phyloP scores from a whole-genome alignment of 768 basidiomycete genomes.

The Galerina marginata region DNA sequence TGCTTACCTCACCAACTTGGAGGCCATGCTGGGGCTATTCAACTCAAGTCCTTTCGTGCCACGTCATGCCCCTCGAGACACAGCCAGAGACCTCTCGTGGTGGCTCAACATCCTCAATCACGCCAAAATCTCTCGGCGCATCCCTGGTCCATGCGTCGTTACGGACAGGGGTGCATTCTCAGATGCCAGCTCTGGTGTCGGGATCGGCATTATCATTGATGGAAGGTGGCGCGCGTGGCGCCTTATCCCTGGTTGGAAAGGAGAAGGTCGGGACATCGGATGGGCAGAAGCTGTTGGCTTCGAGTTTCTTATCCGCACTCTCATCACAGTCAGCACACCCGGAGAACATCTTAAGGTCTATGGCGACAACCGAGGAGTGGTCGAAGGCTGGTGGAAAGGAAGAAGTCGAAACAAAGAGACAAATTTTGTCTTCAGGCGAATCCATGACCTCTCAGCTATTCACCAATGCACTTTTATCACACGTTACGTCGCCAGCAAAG shows the following conservation, averaged over 20 bases:
- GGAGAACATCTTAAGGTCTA: too few relatives aligned
- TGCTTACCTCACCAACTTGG: conserved; percentile 46
- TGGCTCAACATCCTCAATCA: background rate
- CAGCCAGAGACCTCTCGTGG: background rate
- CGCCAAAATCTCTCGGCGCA: conserved; percentile 16
- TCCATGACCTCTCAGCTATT: background rate
- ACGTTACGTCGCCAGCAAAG: background rate
- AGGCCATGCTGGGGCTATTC: conserved; percentile 38
- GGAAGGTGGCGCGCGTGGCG: conserved; percentile 39
- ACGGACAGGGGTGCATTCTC: conserved; percentile 41
- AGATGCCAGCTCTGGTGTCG: conserved; percentile 42
- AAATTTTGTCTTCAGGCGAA: too few relatives aligned
- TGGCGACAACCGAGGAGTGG: too few relatives aligned
- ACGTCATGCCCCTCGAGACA: conserved; percentile 8
- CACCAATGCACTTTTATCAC: background rate
- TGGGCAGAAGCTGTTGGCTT: too few relatives aligned
- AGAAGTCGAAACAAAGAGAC: too few relatives aligned
- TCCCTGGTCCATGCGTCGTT: conserved; percentile 32
- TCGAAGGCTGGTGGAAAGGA: too few relatives aligned
- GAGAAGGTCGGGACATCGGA: too few relatives aligned
- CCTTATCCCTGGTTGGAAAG: too few relatives aligned
- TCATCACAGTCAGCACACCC: too few relatives aligned
- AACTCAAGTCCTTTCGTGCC: conserved; percentile 36
- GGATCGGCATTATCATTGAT: conserved; percentile 39
- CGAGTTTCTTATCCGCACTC: too few relatives aligned